Conservation (phyloP, 192 early-diverging fungal species). For the Umbelopsis sp. region DNA sequence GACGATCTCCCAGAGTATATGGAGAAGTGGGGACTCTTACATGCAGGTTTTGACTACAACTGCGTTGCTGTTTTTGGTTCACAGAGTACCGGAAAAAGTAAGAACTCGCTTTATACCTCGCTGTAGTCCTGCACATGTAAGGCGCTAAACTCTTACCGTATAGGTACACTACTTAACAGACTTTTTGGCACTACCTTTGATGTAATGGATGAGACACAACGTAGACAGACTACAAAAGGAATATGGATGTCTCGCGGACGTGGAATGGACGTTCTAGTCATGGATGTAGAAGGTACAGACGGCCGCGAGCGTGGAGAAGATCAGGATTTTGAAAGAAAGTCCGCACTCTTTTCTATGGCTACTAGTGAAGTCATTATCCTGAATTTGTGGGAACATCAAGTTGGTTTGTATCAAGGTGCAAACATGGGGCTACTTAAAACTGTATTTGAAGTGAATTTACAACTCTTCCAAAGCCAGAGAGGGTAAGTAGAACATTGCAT, state of each 20-base stretch:
- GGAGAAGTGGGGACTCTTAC: constrained; percentile 78
- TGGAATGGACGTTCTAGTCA: constrained; percentile 81
- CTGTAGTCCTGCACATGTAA: constrained; percentile 8
- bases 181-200: constrained; percentile 96
- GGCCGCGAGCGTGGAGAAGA: constrained; percentile 98
- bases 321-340: constrained; percentile 99
- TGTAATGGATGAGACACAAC: constrained; percentile 87
- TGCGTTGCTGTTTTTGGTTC: constrained; percentile 98
- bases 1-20: constrained; percentile 76
- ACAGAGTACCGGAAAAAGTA: constrained; percentile 97
- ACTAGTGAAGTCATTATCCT: constrained; percentile 93
- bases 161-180: constrained; percentile 92
- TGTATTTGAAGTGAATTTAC: constrained; percentile 98
- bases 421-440: constrained; percentile 99
- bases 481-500: constrained; percentile 42
- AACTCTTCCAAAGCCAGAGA: constrained; percentile 87
- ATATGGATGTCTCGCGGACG: constrained; percentile 94
- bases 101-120: constrained; percentile 21
- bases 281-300: constrained; percentile 99
- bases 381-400: constrained; percentile 98
- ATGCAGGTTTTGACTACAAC: constrained; percentile 94
- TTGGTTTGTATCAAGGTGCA: constrained; percentile 98
- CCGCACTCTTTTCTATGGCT: constrained; percentile 95
- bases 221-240: constrained; percentile 96
- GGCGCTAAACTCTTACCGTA: neutral